A percentile compares a stretch with the other conserved stretches of the same genome.
Evolutionary conservation across 345 rosid species (phyloP).

Genomic region (Rhizophora apiculata): DNA sequence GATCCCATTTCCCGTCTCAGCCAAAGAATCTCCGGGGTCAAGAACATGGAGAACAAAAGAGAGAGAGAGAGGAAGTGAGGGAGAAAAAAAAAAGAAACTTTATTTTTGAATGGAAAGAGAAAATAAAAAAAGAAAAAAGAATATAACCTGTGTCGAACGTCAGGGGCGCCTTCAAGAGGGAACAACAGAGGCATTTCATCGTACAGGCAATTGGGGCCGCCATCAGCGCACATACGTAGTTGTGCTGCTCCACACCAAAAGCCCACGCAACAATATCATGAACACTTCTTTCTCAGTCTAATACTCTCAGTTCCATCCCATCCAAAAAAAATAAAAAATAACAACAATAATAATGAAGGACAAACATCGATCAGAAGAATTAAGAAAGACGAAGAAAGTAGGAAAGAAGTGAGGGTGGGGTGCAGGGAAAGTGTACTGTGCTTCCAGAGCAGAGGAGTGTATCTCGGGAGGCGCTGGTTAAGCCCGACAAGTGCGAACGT

Average conservation of each 20-base stretch:
- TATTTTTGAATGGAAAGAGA: too few species aligned
- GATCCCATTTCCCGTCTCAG: too few species aligned
- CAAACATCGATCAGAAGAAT: not conserved
- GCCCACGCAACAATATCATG: too few species aligned
- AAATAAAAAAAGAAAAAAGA: too few species aligned
- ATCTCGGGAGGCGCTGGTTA: too few species aligned
- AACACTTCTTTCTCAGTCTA: too few species aligned
- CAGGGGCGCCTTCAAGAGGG: conserved; percentile 21
- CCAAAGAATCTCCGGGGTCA: conserved; percentile 19
- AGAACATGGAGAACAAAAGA: conserved; percentile 13
- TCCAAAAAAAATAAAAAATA: too few species aligned
- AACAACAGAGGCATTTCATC: conserved; percentile 80
- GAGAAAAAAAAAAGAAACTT: conserved; percentile 23
- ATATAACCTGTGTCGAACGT: too few species aligned
- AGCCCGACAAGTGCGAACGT: too few species aligned
- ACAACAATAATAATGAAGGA: too few species aligned
- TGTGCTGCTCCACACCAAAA: conserved; percentile 58
- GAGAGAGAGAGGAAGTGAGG: too few species aligned
- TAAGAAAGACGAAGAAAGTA: not conserved
- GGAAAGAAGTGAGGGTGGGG: not conserved
- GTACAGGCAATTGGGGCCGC: conserved; percentile 28
- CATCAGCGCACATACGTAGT: conserved; percentile 87
- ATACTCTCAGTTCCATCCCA: too few species aligned
- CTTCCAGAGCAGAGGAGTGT: conserved; percentile 29
- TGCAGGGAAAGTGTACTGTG: conserved; percentile 43